Conservation (phyloP, 345 rosid species). For the Barbarea vulgaris region DNA sequence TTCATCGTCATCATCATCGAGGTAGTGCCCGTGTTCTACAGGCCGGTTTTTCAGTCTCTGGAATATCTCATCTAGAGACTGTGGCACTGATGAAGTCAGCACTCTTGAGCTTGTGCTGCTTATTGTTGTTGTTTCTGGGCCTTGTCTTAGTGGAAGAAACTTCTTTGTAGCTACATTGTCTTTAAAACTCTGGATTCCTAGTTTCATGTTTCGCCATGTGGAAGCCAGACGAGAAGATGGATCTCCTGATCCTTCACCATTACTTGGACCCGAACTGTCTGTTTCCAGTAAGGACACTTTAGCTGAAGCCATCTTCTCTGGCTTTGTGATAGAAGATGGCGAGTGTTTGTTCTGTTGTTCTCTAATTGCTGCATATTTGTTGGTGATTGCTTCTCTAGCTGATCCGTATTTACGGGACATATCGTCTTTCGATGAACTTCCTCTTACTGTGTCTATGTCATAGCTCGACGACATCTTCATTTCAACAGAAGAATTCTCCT, state of each 20-base stretch:
- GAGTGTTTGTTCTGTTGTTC: slow-evolving; percentile 55
- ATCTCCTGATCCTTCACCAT: slow-evolving; percentile 27
- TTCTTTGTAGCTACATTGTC: slow-evolving; percentile 70
- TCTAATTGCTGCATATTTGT: slow-evolving; percentile 85
- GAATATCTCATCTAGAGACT: slow-evolving; percentile 84
- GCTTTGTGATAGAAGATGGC: slow-evolving; percentile 54
- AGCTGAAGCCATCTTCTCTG: slow-evolving; percentile 62
- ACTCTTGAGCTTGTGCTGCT: slow-evolving; percentile 16
- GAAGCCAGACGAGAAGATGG: slow-evolving; percentile 63
- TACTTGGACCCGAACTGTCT: slow-evolving; percentile 41
- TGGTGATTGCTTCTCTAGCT: slow-evolving; percentile 80
- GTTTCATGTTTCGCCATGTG: slow-evolving; percentile 87
- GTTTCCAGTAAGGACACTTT: slow-evolving; percentile 79
- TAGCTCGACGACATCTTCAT: slow-evolving; percentile 59
- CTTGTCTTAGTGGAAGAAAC: slow-evolving; percentile 69
- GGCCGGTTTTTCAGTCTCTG: slow-evolving; percentile 83
- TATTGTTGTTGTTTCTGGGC: slow-evolving; percentile 49
- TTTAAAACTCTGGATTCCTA: slow-evolving; percentile 80
- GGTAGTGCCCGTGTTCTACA: slow-evolving; percentile 42
- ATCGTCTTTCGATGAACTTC: slow-evolving; percentile 57
- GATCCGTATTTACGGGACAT: slow-evolving; percentile 64
- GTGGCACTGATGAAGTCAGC: slow-evolving; percentile 45
- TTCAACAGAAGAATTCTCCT: slow-evolving; percentile 72
- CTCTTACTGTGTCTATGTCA: slow-evolving; percentile 44
- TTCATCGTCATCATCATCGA: slow-evolving; percentile 51